Conservation (phyloP, 352 stramenopile species). For the Globisporangium nagaii region DNA sequence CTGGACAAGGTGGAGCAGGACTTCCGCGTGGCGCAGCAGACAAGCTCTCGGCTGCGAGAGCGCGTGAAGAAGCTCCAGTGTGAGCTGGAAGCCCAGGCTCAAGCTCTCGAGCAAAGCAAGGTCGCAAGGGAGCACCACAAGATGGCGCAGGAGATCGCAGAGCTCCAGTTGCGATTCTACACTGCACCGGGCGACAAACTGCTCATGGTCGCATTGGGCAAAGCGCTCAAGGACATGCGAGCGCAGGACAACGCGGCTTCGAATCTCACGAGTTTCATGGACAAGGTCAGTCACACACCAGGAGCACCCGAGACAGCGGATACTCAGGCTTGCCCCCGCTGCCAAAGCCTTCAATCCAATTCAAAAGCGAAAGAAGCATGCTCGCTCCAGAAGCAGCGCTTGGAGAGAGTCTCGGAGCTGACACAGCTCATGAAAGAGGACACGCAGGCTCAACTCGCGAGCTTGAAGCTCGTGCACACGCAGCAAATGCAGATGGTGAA, state of each 20-base stretch:
- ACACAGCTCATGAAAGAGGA: constrained; percentile 23
- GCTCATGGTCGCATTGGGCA: constrained; percentile 43
- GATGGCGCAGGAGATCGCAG: constrained; percentile 44
- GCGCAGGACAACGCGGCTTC: constrained; percentile 7
- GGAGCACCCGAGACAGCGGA: too few relatives aligned
- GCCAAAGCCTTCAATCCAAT: background rate
- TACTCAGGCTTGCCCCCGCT: too few relatives aligned
- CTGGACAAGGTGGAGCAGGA: constrained; percentile 18
- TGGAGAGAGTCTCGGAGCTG: constrained; percentile 18
- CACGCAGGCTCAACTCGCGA: constrained; percentile 16
- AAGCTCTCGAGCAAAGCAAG: constrained; percentile 13
- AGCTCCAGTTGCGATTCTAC: constrained; percentile 58
- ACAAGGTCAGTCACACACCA: background rate
- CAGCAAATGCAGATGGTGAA: constrained; percentile 15
- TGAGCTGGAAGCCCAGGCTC: constrained; percentile 7
- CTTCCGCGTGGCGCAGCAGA: constrained; percentile 14
- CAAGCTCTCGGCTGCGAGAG: constrained; percentile 14
- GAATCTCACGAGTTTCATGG: constrained; percentile 1
- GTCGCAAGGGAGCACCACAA: constrained; percentile 23
- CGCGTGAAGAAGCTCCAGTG: constrained; percentile 16
- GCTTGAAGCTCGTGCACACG: constrained; percentile 13
- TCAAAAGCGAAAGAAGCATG: background rate
- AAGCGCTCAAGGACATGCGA: constrained; percentile 46
- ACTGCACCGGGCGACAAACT: constrained; percentile 27
- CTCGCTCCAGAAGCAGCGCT: constrained; percentile 11